Evolutionary conservation across 495 filamentous ascomycete species (phyloP), one percentile per base, ranked within the genome.

Genomic region (Talaromyces stipitatus): DNA sequence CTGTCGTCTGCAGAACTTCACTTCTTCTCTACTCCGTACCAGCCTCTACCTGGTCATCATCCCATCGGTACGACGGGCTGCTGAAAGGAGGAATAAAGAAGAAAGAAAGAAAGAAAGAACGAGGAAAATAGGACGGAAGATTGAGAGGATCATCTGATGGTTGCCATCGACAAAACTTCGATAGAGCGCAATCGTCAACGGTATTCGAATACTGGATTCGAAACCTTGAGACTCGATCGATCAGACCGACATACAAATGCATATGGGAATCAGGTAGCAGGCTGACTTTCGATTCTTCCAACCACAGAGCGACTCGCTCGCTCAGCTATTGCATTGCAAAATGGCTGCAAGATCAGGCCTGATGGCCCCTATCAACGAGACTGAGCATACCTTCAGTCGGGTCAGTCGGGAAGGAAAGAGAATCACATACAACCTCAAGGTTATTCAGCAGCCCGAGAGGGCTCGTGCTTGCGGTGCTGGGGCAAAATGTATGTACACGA

Each of bases 381-480:
- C 80, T 16, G 71, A 73, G 54, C 77, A 78, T 63, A 72, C 71
- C 45, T 73, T 78, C 62, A 83, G 78, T 53, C 83, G 92, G 36
- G 71, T 83, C 26, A 95, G 91, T 28, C 87, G 83, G 59, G 85
- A 91, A 59, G 91, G 90, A 53, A 86, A 86, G 64, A 83, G 82
- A 54, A 77, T 97, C 58, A 90, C 84, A 56, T 98, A 98, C 66
- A 78, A 80, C 61, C 68, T 96, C 72, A 85, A 78, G 60, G 90
- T 98, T 48, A 87, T 97, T 65, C 94, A 98, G 71, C 91, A 97
- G 65, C 94, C 94, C 1, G 86, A 95, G 72, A 87, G 92, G 58
- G 94, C 94, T n/a, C 80, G 94, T 79, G 94, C 94, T 24, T 98
- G 94, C 69, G 94, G 94, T 64, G 88, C 90, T 32, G 94, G 94